These are phyloP conservation scores for Amanita exitialis DNA, from an alignment of 768 basidiomycete species.

Conservation along the genomic window DNA sequence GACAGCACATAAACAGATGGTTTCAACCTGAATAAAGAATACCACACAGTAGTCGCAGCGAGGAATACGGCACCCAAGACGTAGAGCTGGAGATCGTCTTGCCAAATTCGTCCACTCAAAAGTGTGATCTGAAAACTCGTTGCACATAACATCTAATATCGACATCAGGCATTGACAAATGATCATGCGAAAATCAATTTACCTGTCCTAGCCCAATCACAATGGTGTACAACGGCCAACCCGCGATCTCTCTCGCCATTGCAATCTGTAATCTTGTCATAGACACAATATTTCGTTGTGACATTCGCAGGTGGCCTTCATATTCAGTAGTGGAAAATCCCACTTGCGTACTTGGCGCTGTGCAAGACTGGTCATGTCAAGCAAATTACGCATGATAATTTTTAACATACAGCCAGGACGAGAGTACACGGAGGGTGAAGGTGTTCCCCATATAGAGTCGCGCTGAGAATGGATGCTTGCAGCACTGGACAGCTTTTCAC, in stretches of 20 bases:
- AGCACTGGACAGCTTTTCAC: constrained; percentile 79
- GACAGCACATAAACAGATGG: constrained; percentile 85
- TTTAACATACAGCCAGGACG: constrained; percentile 62
- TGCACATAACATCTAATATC: constrained; percentile 65
- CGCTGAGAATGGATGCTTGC: constrained; percentile 69
- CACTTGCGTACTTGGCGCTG: constrained; percentile 40
- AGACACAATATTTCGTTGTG: constrained; percentile 50
- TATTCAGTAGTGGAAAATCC: constrained; percentile 33
- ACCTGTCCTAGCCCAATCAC: constrained; percentile 80
- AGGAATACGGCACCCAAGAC: constrained; percentile 88
- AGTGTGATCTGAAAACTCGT: constrained; percentile 94
- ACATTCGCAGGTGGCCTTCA: constrained; percentile 29
- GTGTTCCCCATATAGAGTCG: constrained; percentile 77
- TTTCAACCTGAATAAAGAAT: constrained; percentile 77
- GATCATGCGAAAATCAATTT: constrained; percentile 10
- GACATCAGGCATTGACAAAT: constrained; percentile 7
- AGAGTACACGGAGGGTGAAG: constrained; percentile 53
- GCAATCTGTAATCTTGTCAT: constrained; percentile 83
- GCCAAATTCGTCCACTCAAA: constrained; percentile 78
- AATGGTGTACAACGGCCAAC: constrained; percentile 91
- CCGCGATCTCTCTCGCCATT: constrained; percentile 67
- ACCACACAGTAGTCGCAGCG: constrained; percentile 81
- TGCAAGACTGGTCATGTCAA: constrained; percentile 2
- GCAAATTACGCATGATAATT: not conserved
- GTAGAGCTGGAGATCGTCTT: constrained; percentile 74